Conservation (phyloP, 176 grass and related monocot species). For the Triticum aestivum region IWGSC_CS_RefSeq_v2.1 NC_057811.1:447515687-447516186, state of each 20-base stretch:
- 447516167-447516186: slow-evolving; percentile 95
- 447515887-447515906: not conserved
- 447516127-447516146: slow-evolving; percentile 21
- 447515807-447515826: not conserved
- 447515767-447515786: not conserved
- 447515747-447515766: slow-evolving; percentile 78
- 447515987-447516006: slow-evolving; percentile 94
- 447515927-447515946: slow-evolving; percentile 2
- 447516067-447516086: slow-evolving; percentile 59
- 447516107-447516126: not conserved
- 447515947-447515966: slow-evolving; percentile 59
- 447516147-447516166: slow-evolving; percentile 27
- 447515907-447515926: not conserved
- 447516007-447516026: slow-evolving; percentile 59
- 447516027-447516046: slow-evolving; percentile 81
- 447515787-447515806: not conserved
- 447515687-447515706: slow-evolving; percentile 79
- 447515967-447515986: slow-evolving; percentile 70
- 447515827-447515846: not conserved
- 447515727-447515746: slow-evolving; percentile 83
- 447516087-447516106: slow-evolving; percentile 12
- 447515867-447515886: not conserved
- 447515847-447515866: not conserved
- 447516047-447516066: slow-evolving; percentile 78
- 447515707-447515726: slow-evolving; percentile 81